These are phyloP conservation scores for Malus orientalis DNA, from an alignment of 306 rosid genomes.

Conservation along the genomic window DNA sequence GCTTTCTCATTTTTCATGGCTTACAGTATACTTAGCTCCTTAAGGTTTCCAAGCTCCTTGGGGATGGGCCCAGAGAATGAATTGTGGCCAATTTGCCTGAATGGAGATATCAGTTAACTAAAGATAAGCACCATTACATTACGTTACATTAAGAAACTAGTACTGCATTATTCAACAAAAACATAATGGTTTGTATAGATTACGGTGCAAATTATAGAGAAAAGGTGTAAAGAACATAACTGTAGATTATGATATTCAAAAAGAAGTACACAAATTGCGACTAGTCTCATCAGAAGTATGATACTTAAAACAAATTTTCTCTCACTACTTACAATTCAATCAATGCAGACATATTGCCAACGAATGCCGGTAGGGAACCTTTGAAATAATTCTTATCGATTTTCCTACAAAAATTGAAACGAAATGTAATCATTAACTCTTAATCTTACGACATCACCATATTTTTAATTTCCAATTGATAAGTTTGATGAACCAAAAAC, in stretches of 20 bases:
- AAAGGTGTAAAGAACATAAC: background rate
- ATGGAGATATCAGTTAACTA: background rate
- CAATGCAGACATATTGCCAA: constrained; percentile 15
- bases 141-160: no score
- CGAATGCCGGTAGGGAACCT: constrained; percentile 13
- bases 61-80: no score
- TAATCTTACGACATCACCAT: no score
- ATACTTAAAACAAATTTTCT: background rate
- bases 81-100: constrained; percentile 8
- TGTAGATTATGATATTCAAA: background rate
- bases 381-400: constrained; percentile 16
- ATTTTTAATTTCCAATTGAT: no score
- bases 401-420: constrained; percentile 4
- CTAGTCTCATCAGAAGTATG: background rate
- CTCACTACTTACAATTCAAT: constrained; percentile 3
- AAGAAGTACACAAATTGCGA: background rate
- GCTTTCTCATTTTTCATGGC: no score
- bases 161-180: no score
- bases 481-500: no score
- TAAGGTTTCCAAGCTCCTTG: no score
- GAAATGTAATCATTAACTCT: no score
- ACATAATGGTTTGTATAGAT: no score
- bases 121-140: background rate
- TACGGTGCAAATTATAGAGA: no score
- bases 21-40: no score